Evolutionary conservation across 768 basidiomycete genomes (phyloP), one percentile per base, ranked within the genome.

Genomic region (Agaricus sinodeliciosus): DNA sequence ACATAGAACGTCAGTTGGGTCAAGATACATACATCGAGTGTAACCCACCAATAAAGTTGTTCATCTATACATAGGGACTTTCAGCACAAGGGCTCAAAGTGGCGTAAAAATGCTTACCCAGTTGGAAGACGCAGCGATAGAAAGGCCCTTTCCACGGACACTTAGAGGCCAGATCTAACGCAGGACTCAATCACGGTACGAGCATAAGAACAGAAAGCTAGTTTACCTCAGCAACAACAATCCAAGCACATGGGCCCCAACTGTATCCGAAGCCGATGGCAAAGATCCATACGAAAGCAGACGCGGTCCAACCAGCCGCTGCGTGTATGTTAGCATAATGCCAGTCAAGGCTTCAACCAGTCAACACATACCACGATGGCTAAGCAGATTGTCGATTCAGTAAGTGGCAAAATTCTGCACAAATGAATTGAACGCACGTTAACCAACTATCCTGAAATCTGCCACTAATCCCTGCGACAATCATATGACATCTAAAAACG

Each of bases 201-300:
- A 15, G 9, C 40, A 19, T 3, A 3, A 4, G 11, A 27, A 15
- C 11, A 7, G 41, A 41, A 22, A 8, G 11, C 16, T 8, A 13
- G 22, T 58, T 46, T 57, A 72, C 73, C 68, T 88, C 85, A 8
- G 87, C 81, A 9, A 85, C 80, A 37, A 88, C 68, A 64, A 89
- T 85, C 87, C 87, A 90, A 9, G 84, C 74, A 60, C 84, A 84
- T 11, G 86, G 85, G 69, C 82, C 87, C 87, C 87, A 90, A 52
- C 81, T 83, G 60, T 86, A 88, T 43, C 87, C 87, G 60, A 87
- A 87, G 3, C 78, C 84, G 15, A 84, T 79, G 18, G 87, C 78
- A 63, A 87, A 89, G 46, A 87, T 67, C 85, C 87, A 90, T 26
- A 90, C 81, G 54, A 85, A 70, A 3, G 67, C 77, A 55, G 83